These are phyloP conservation scores for Amphichorda felina DNA, from an alignment of 2,329 filamentous ascomycete genomes.

Conservation along the genomic window DNA sequence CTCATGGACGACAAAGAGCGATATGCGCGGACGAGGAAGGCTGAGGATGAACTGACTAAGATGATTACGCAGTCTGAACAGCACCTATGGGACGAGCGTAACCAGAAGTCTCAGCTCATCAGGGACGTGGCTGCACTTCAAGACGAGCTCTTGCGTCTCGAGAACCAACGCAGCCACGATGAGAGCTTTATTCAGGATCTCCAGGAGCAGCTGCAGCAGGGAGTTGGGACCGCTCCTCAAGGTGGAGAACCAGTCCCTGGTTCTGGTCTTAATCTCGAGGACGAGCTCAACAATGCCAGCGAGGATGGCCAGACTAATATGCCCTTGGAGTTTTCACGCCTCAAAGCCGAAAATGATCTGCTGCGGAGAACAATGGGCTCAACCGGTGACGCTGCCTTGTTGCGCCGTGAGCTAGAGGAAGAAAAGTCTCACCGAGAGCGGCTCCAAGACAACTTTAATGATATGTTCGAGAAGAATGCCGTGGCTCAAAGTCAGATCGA, in stretches of 20 bases:
- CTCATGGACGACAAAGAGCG: conserved; percentile 22
- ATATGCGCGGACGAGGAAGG: conserved; percentile 18
- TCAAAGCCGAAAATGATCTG: conserved; percentile 50
- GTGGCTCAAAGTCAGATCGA: conserved; percentile 46
- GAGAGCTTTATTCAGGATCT: conserved; percentile 46
- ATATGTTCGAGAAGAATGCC: conserved; percentile 45
- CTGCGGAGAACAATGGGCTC: conserved; percentile 42
- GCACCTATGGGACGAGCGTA: conserved; percentile 28
- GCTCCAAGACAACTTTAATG: conserved; percentile 42
- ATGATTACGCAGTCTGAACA: conserved; percentile 29
- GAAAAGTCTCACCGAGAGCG: conserved; percentile 35
- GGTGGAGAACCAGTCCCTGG: conserved; percentile 7
- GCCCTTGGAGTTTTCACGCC: conserved; percentile 37
- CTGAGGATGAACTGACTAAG: conserved; percentile 25
- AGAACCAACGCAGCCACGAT: conserved; percentile 33
- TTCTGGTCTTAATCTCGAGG: conserved; percentile 37
- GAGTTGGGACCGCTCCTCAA: conserved; percentile 11
- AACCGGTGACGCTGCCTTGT: conserved; percentile 38
- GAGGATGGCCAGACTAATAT: conserved; percentile 26
- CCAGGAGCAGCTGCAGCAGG: conserved; percentile 42
- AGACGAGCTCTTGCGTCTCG: conserved; percentile 33
- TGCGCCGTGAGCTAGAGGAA: conserved; percentile 45
- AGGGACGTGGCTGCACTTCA: conserved; percentile 31
- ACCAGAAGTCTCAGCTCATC: conserved; percentile 32
- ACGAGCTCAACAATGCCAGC: conserved; percentile 43